These are phyloP conservation scores for Ploettnerulaceae sp. DNA, from an alignment of 2,329 filamentous ascomycete species.

Conservation along the genomic window DNA sequence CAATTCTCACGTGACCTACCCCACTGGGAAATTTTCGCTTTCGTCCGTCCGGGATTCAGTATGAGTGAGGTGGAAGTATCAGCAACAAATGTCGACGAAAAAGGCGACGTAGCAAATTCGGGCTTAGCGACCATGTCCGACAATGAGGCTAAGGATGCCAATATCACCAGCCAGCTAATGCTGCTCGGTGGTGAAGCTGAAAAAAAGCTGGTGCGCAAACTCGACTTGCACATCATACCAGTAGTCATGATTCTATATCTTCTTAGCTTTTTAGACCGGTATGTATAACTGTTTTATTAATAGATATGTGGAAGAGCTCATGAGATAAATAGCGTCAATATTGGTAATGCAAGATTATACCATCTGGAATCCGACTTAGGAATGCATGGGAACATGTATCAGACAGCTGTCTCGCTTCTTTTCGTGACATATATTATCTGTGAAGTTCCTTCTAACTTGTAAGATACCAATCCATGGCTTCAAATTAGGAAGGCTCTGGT, in stretches of 20 bases:
- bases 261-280: conserved; percentile 68
- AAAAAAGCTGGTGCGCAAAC: conserved; percentile 13
- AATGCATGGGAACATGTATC: conserved; percentile 50
- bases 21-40: too few species aligned
- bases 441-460: conserved; percentile 44
- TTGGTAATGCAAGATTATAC: conserved; percentile 56
- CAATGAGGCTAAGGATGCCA: conserved; percentile 1
- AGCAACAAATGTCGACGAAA: background rate
- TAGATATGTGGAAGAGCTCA: background rate
- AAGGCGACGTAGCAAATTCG: background rate
- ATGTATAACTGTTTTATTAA: conserved; percentile 50
- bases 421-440: conserved; percentile 47
- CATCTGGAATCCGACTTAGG: conserved; percentile 52
- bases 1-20: too few species aligned
- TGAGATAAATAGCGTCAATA: conserved; percentile 41
- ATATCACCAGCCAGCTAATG: background rate
- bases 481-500: background rate
- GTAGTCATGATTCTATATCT: conserved; percentile 67
- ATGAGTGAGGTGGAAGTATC: too few species aligned
- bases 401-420: conserved; percentile 48
- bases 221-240: conserved; percentile 60
- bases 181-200: conserved; percentile 6
- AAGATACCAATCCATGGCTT: too few species aligned
- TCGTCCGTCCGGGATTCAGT: too few species aligned
- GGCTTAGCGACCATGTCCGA: background rate